Evolutionary conservation across 768 basidiomycete genomes (phyloP), one percentile per base, ranked within the genome.

Genomic region (Mycena belliarum): DNA sequence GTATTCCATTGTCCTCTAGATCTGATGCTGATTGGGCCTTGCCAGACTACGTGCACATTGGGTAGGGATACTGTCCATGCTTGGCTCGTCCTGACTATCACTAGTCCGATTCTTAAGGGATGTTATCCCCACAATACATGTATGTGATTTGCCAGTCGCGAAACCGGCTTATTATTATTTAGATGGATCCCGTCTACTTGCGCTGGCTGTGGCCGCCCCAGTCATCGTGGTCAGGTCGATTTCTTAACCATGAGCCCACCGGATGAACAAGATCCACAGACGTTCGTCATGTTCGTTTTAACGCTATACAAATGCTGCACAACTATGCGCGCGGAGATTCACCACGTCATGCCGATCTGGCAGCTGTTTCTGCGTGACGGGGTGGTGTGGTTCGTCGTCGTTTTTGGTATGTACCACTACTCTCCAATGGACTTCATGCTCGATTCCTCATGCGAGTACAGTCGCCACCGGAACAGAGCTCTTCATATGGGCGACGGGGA

Each of bases 281-380:
- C 55, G 9, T 57, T 50, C 49, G 20, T 57, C 20, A 57, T 57
- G 55, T 57, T 57, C 43, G 55, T 29, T 4, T 45, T 50, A 49
- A 57, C 55, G 3, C 18, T 56, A 4, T 56, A 56, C 48, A 56
- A 49, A 18, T 56, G 55, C 41, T 6, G 15, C 18, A 12, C 20
- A 4, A 49, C 55, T 0, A 18, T 56, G 6, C 18, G 9, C 7
- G 11, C n/a, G 5, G 32, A n/a, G 23, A 20, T 12, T 3, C n/a
- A 35, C 18, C 15, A 25, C 7, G 20, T 20, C 21, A 49, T 44
- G 55, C 41, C 38, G 1, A 14, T 44, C 4, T 56, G 55, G 55
- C 24, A 20, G 41, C 25, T 56, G 1, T 56, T 56, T 28, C 42
- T 56, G 32, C 47, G 55, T 1, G 55, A 56, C 28, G 55, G 55